phyloP scores from a whole-genome alignment of 192 early-diverging fungal species.

The Backusella luteola region DNA sequence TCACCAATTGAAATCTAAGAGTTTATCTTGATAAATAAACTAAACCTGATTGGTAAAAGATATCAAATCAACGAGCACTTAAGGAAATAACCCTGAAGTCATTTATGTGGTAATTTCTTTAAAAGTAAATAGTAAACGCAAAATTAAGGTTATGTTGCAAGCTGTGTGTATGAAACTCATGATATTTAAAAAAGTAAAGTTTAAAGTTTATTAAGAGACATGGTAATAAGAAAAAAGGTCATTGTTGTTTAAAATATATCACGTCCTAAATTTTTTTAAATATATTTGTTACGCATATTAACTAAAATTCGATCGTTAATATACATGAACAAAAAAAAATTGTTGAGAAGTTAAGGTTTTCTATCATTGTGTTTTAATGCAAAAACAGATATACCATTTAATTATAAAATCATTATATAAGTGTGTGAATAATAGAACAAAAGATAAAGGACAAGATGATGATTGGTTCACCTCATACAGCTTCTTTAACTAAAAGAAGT shows the following conservation, averaged over 20 bases:
- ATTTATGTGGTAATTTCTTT: neutral
- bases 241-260: too few species aligned
- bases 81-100: neutral
- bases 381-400: too few species aligned
- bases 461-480: neutral
- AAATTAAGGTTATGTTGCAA: neutral
- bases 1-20: neutral
- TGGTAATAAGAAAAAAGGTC: too few species aligned
- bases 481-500: neutral
- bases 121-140: neutral
- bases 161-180: neutral
- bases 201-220: too few species aligned
- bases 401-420: neutral
- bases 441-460: neutral
- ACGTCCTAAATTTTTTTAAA: too few species aligned
- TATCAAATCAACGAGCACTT: neutral
- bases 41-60: neutral
- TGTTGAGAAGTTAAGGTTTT: too few species aligned
- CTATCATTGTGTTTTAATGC: too few species aligned
- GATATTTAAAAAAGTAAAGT: too few species aligned
- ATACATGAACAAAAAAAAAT: too few species aligned
- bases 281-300: too few species aligned
- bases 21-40: constrained; percentile 2
- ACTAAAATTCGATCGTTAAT: too few species aligned
- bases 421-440: neutral